Percentiles rank a stretch among this genome's conserved stretches.
phyloP scores from a whole-genome alignment of 1,284 basidiomycete species.

The Wallemia ichthyophaga region DNA sequence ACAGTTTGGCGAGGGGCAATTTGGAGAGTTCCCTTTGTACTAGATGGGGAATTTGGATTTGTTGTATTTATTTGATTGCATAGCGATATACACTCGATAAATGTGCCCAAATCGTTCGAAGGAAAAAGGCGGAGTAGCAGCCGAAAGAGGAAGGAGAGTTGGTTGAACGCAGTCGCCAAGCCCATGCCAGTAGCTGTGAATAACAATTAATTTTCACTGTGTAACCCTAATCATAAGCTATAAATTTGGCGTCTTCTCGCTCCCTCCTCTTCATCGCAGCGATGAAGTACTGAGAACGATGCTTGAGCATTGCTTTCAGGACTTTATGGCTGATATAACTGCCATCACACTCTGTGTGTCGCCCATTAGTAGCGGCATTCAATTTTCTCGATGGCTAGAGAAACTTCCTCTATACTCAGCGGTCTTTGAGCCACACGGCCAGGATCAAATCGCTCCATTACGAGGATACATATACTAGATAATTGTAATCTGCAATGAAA shows the following conservation, averaged over 20 bases:
- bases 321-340: no score
- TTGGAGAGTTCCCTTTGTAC: background rate
- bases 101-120: no score
- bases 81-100: background rate
- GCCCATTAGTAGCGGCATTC: background rate
- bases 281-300: background rate
- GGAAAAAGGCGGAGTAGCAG: no score
- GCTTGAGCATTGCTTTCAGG: no score
- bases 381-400: background rate
- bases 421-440: background rate
- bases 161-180: no score
- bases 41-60: background rate
- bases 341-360: background rate
- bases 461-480: background rate
- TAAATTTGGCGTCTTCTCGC: background rate
- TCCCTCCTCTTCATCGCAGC: background rate
- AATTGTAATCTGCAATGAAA: background rate
- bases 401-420: background rate
- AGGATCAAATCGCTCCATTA: background rate
- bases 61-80: background rate
- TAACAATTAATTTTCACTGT: no score
- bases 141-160: no score
- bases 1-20: background rate
- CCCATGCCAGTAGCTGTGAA: no score
- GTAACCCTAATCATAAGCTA: background rate